phyloP scores from a whole-genome alignment of 2,329 filamentous ascomycete genomes.

The Aspergillus japonicus region DNA sequence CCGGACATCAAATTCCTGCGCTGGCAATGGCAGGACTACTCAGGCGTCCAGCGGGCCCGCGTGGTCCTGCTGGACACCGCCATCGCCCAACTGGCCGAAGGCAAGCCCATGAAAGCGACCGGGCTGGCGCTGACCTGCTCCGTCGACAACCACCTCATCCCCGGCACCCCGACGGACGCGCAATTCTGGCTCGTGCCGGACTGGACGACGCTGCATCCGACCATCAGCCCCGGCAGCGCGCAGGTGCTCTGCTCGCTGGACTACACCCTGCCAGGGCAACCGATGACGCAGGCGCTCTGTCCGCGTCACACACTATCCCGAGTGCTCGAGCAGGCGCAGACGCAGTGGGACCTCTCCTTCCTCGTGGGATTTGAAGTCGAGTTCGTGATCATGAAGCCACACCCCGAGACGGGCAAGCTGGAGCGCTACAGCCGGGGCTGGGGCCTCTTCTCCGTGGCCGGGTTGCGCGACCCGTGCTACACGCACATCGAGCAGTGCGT shows the following conservation, averaged over 20 bases:
- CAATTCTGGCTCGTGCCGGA: background rate
- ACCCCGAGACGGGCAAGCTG: background rate
- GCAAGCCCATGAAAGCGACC: background rate
- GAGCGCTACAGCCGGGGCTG: background rate
- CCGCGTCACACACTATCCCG: constrained; percentile 7
- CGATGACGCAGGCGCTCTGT: constrained; percentile 4
- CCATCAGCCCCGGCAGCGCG: background rate
- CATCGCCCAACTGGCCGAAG: background rate
- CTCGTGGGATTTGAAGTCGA: constrained; percentile 17
- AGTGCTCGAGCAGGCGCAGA: background rate
- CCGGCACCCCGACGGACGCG: background rate
- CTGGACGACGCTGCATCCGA: background rate
- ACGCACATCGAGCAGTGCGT: constrained; percentile 8
- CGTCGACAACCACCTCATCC: background rate
- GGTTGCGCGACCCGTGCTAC: constrained; percentile 10
- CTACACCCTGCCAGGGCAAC: background rate
- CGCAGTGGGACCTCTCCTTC: constrained; percentile 4
- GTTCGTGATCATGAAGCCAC: constrained; percentile 9
- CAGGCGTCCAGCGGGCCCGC: background rate
- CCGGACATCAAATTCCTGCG: background rate
- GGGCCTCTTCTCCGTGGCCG: background rate
- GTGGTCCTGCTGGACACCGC: background rate
- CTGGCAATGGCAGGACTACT: background rate
- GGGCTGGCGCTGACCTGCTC: background rate
- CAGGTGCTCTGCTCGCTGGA: background rate